Base-by-base conservation (phyloP, 2,329 filamentous ascomycete species). In the Arthrobotrys musiformis region DNA sequence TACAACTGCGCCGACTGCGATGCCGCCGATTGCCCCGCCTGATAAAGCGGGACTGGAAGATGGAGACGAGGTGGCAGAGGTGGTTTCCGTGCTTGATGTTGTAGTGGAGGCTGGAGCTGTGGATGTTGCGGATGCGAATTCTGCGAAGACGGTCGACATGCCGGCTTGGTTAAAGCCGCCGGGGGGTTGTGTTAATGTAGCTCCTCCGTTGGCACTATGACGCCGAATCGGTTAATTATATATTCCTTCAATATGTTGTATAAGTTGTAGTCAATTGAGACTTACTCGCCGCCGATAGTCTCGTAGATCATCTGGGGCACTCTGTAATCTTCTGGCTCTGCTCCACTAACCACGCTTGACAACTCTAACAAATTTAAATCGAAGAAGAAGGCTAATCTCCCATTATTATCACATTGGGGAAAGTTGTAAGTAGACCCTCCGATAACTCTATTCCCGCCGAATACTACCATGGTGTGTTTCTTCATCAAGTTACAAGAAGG, bases 361-460 rank as follows among this genome's bases (percentile, higher is more conserved):
- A 64, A 76, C 17, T 69, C 72, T 22, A 64, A n/a, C 5, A 76
- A n/a, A 37, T 76, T 76, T 28, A 76, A 50, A 42, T 76, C 72
- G 17, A 76, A 76, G 35, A 76, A 76, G 22, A 40, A 76, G 1
- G 72, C 72, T 7, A 76, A 22, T 11, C 13, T 28, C 13, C 28
- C 37, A 13, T 58, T 15, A 22, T 1, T 42, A 28, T 76, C 72
- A 7, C 72, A 76, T 11, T 70, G 15, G 35, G 72, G 72, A 17
- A 60, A 70, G n/a, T 37, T 48, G 26, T 60, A 76, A 13, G 72
- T 76, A 6, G 28, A 58, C 40, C 52, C 72, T 24, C 56, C 48
- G n/a, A 69, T 30, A 37, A 76, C 72, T 11, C 48, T 63, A 15
- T 76, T 76, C 26, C 72, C 72, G 7, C 72, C 72, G 24, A 76